A percentile compares a stretch with the other conserved stretches of the same genome.
phyloP scores from a whole-genome alignment of 192 early-diverging fungal species.

The Coemansia furcata region DNA sequence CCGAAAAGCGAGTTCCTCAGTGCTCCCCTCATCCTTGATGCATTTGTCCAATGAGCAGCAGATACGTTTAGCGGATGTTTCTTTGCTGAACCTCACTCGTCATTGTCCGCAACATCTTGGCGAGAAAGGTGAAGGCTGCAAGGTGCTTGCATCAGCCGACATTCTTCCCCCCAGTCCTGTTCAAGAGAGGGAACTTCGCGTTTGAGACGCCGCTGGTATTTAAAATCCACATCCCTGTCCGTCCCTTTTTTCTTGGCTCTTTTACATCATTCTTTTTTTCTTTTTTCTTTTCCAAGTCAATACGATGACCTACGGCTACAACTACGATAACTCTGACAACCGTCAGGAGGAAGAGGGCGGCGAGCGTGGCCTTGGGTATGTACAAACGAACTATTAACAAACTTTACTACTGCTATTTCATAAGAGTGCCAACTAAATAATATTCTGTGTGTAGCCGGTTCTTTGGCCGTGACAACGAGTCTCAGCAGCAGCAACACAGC shows the following conservation, averaged over 20 bases:
- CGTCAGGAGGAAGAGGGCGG: conserved; percentile 14
- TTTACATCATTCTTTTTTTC: not conserved
- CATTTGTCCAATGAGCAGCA: not conserved
- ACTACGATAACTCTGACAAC: conserved; percentile 26
- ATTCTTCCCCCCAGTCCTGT: not conserved
- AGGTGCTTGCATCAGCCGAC: not conserved
- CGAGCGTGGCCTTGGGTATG: conserved; percentile 36
- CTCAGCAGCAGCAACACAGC: conserved; percentile 16
- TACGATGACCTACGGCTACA: conserved; percentile 15
- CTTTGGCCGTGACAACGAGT: conserved; percentile 17
- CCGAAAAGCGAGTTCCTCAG: not conserved
- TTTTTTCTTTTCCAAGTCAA: not conserved
- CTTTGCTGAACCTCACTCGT: not conserved
- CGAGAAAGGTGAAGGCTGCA: not conserved
- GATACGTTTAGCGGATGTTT: not conserved
- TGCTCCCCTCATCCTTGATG: not conserved
- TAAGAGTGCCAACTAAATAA: not conserved
- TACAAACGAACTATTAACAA: not conserved
- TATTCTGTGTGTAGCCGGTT: conserved; percentile 19
- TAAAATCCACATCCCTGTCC: not conserved
- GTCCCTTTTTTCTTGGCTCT: not conserved
- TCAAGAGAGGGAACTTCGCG: not conserved
- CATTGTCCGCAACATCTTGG: not conserved
- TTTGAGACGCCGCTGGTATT: not conserved
- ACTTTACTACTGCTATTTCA: not conserved